Conservation (phyloP, 257 asterid species). For the Euphrasia confusa region DNA sequence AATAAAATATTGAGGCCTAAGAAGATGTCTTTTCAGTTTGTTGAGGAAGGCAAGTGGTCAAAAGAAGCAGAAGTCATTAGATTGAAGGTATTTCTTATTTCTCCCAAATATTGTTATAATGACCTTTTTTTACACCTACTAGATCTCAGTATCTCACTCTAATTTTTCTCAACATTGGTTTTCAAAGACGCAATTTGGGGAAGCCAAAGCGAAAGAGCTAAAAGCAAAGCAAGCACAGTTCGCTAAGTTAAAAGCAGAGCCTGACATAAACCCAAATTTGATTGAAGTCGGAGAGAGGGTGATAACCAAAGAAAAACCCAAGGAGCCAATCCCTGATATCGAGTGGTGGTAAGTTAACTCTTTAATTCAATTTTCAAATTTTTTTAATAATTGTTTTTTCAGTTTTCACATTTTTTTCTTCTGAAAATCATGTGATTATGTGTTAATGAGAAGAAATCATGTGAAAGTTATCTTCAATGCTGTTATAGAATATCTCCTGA, state of each 20-base stretch:
- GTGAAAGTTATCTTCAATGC: conserved; percentile 1
- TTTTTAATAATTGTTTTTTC: too few species aligned
- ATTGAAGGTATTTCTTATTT: conserved; percentile 47
- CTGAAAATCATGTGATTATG: not conserved
- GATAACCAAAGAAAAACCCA: conserved; percentile 63
- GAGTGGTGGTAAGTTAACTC: conserved; percentile 91
- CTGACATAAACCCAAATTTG: conserved; percentile 89
- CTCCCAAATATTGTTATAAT: not conserved
- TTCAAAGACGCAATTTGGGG: conserved; percentile 87
- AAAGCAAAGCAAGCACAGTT: conserved; percentile 87
- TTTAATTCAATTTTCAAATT: not conserved
- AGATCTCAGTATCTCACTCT: conserved; percentile 6
- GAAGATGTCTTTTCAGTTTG: conserved; percentile 82
- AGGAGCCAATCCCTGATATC: conserved; percentile 83
- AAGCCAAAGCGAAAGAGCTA: conserved; percentile 87
- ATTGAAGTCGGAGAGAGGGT: conserved; percentile 91
- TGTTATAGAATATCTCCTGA: not conserved
- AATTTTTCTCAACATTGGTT: conserved; percentile 15
- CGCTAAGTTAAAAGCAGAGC: conserved; percentile 88
- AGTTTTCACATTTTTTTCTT: too few species aligned
- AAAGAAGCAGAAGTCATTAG: conserved; percentile 81
- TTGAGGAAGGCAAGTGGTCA: conserved; percentile 99
- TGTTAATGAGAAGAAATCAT: conserved; percentile 7
- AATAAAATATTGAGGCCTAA: conserved; percentile 81
- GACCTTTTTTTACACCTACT: conserved; percentile 15